A percentile compares a stretch with the other conserved stretches of the same genome.
Evolutionary conservation across 805 yeast species (phyloP).

Genomic region (Starmerella apicola): DNA sequence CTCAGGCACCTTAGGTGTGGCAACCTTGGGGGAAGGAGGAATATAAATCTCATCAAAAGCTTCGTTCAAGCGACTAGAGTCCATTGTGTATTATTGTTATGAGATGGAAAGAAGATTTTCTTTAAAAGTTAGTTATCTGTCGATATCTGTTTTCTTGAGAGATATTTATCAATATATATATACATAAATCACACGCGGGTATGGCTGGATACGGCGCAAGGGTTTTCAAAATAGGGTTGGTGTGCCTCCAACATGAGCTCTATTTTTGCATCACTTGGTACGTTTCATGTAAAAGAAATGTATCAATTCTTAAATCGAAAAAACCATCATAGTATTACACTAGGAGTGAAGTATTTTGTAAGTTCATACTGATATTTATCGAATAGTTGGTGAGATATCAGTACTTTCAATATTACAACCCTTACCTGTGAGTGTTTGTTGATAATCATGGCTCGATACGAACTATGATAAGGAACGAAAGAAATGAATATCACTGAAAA

Average conservation of each 20-base stretch:
- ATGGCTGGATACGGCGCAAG: conserved; percentile 11
- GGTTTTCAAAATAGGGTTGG: conserved; percentile 1
- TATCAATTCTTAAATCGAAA: conserved; percentile 3
- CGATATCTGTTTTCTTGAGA: background rate
- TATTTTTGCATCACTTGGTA: background rate
- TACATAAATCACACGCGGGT: background rate
- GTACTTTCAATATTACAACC: too few species aligned
- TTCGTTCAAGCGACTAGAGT: conserved; percentile 30
- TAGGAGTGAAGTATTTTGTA: too few species aligned
- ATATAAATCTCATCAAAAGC: conserved; percentile 36
- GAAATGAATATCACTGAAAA: too few species aligned
- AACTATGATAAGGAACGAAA: too few species aligned
- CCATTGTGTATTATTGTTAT: conserved; percentile 29
- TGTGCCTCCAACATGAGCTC: background rate
- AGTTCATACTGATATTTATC: too few species aligned
- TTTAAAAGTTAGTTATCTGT: background rate
- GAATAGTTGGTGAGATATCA: too few species aligned
- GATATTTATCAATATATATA: conserved; percentile 4
- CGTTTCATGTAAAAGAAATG: conserved; percentile 6
- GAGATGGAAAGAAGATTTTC: background rate
- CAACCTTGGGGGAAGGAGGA: conserved; percentile 29
- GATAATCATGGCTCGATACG: too few species aligned
- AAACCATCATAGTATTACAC: conserved; percentile 6
- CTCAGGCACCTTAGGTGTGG: conserved; percentile 30
- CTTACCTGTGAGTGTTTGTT: too few species aligned